These are phyloP conservation scores for Magnusiomyces tetraspermus DNA, from an alignment of 1,139 yeast genomes.

Conservation along the genomic window DNA sequence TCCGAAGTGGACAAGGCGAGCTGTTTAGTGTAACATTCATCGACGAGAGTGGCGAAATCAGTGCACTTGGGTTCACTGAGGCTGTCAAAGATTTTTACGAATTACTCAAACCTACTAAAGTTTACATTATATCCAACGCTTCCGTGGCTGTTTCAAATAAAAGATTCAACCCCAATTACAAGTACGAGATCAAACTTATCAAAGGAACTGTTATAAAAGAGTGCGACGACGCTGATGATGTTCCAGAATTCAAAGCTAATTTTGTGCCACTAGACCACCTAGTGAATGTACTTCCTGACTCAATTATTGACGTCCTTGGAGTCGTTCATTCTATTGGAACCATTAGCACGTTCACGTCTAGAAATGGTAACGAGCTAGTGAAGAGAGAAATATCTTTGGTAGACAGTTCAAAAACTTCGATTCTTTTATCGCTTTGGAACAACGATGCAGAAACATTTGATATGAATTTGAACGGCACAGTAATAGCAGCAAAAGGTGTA, in stretches of 20 bases:
- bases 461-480: conserved; percentile 59
- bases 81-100: conserved; percentile 72
- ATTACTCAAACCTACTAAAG: conserved; percentile 77
- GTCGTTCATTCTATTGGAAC: conserved; percentile 70
- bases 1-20: conserved; percentile 84
- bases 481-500: conserved; percentile 87
- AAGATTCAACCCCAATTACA: conserved; percentile 64
- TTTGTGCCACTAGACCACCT: conserved; percentile 64
- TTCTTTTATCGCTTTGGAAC: conserved; percentile 85
- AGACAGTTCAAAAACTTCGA: conserved; percentile 71
- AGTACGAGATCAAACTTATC: conserved; percentile 78
- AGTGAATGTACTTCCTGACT: conserved; percentile 57
- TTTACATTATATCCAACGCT: conserved; percentile 74
- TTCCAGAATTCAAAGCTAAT: conserved; percentile 72
- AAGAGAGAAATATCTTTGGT: conserved; percentile 83
- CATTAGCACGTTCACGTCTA: conserved; percentile 76
- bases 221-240: conserved; percentile 48
- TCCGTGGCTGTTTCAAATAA: conserved; percentile 77
- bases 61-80: conserved; percentile 91
- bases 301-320: conserved; percentile 79
- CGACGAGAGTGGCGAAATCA: conserved; percentile 93
- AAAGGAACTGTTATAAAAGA: conserved; percentile 69
- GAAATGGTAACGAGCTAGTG: conserved; percentile 81
- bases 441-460: conserved; percentile 70
- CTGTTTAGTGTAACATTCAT: conserved; percentile 78